Percentiles rank a stretch among this genome's conserved stretches.
Conservation (phyloP, 1,284 basidiomycete genomes). For the Ustilago shanxiensis region DNA sequence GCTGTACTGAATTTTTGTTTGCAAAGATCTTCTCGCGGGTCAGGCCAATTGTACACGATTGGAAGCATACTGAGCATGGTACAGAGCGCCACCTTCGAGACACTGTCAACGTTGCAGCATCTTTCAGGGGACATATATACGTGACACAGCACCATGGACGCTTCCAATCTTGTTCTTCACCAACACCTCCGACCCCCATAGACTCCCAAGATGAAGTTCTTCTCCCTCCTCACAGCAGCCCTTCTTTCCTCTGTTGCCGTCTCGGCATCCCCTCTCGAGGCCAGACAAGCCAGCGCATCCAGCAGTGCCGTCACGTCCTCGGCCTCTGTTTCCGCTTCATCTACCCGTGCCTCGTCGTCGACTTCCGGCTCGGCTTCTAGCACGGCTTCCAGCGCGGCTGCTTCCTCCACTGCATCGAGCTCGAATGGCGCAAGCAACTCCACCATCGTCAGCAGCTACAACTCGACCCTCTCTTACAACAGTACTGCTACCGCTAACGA, state of each 20-base stretch:
- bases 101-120: not conserved
- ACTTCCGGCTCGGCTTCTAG: conserved; percentile 12
- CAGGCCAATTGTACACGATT: not conserved
- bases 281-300: conserved; percentile 28
- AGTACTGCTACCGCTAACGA: conserved; percentile 22
- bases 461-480: conserved; percentile 37
- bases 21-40: conserved; percentile 3
- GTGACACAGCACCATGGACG: not conserved
- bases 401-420: conserved; percentile 7
- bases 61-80: not conserved
- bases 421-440: conserved; percentile 12
- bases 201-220: conserved; percentile 21
- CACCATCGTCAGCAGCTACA: conserved; percentile 40
- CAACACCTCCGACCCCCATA: not conserved
- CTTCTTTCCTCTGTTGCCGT: conserved; percentile 17
- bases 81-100: not conserved
- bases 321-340: not conserved
- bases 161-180: not conserved
- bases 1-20: not conserved
- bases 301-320: conserved; percentile 11
- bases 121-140: conserved; percentile 1
- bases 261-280: conserved; percentile 26
- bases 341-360: conserved; percentile 7
- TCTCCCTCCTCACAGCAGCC: conserved; percentile 21
- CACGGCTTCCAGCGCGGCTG: conserved; percentile 9